These are phyloP conservation scores for Aspergillus sp. DNA, from an alignment of 2,329 filamentous ascomycete genomes.

Conservation along the genomic window DNA sequence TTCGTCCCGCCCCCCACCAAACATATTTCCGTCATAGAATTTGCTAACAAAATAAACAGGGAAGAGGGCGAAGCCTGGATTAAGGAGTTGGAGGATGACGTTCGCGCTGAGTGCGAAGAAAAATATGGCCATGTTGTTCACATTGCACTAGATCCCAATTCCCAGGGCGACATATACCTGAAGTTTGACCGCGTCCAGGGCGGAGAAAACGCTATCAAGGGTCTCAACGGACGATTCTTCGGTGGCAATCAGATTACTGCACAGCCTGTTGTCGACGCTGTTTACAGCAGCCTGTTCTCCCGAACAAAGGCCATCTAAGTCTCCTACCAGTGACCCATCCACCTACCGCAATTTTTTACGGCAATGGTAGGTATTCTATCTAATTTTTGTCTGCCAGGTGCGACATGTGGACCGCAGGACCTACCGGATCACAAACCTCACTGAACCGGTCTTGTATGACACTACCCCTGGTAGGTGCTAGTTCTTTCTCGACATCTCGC, in stretches of 20 bases:
- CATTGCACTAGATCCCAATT: constrained; percentile 91
- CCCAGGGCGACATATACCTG: constrained; percentile 93
- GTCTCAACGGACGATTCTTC: constrained; percentile 95
- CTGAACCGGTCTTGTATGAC: constrained; percentile 27
- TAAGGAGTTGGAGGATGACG: constrained; percentile 91
- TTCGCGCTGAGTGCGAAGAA: constrained; percentile 85
- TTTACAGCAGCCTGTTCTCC: constrained; percentile 96
- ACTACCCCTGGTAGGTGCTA: constrained; percentile 40
- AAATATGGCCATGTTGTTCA: constrained; percentile 98
- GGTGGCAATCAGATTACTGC: constrained; percentile 90
- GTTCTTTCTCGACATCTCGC: constrained; percentile 24
- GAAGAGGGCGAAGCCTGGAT: constrained; percentile 86
- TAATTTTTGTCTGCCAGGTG: constrained; percentile 30
- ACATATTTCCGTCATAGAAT: background rate
- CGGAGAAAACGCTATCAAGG: constrained; percentile 96
- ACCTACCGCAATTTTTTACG: constrained; percentile 5
- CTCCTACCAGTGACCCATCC: constrained; percentile 1
- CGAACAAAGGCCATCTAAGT: constrained; percentile 74
- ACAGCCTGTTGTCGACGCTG: constrained; percentile 93
- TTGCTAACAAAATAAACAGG: constrained; percentile 52
- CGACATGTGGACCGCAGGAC: constrained; percentile 19
- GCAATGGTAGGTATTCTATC: constrained; percentile 30
- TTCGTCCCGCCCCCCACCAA: constrained; percentile 56
- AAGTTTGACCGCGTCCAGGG: constrained; percentile 96
- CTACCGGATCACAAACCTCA: constrained; percentile 10